These are phyloP conservation scores for Nigrospora osmanthi DNA, from an alignment of 2,329 filamentous ascomycete genomes.

Conservation along the genomic window DNA sequence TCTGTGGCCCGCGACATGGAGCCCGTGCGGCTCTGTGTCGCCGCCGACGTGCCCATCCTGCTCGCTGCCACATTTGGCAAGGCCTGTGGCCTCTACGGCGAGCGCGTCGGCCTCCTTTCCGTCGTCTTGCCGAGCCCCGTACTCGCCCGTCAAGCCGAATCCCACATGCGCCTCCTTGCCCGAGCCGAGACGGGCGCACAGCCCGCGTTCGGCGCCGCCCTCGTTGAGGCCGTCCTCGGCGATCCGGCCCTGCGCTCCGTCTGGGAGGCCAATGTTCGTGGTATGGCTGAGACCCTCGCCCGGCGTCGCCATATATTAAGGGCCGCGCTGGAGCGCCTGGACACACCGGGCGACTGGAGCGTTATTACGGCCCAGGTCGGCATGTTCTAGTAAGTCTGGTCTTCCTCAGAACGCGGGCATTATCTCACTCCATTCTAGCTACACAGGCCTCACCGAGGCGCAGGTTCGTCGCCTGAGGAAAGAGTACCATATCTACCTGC, in stretches of 20 bases:
- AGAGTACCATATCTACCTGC: neutral
- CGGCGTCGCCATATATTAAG: neutral
- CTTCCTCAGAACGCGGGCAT: neutral
- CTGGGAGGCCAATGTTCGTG: neutral
- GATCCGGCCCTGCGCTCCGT: neutral
- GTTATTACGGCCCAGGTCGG: neutral
- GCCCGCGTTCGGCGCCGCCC: neutral
- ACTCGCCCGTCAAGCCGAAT: neutral
- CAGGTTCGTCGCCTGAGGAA: neutral
- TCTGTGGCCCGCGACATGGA: neutral
- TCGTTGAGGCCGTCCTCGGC: neutral
- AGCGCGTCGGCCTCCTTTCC: neutral
- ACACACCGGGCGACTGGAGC: neutral
- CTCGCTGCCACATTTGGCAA: neutral
- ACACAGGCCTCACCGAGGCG: neutral
- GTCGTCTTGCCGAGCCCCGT: neutral
- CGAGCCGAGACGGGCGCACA: neutral
- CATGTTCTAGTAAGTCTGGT: neutral
- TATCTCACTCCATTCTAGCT: neutral
- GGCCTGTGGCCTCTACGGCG: neutral
- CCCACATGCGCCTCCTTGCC: neutral
- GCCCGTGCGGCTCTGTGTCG: neutral
- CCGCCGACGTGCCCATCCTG: neutral
- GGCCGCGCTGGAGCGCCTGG: neutral
- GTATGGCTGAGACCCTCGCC: neutral